A percentile compares a stretch with the other conserved stretches of the same genome.
phyloP scores from a whole-genome alignment of 2,329 filamentous ascomycete species.

The Exophiala sp. region DNA sequence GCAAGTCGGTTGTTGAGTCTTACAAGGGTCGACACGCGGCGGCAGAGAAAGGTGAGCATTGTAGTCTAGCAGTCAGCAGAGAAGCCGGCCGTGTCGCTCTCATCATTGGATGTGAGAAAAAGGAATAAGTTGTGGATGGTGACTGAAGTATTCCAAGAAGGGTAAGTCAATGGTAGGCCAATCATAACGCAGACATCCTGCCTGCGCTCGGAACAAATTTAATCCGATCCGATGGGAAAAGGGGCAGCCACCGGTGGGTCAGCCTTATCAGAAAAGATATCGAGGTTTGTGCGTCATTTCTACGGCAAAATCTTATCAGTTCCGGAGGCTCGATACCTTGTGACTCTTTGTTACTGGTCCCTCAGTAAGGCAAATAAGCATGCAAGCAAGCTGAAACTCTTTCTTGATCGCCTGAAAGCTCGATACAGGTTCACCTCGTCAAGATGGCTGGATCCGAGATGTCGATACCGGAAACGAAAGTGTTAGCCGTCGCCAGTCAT shows the following conservation, averaged over 20 bases:
- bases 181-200: background rate
- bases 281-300: background rate
- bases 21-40: no score
- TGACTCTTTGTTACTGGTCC: background rate
- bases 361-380: background rate
- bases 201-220: background rate
- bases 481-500: constrained; percentile 91
- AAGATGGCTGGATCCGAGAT: constrained; percentile 5
- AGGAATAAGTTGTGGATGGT: no score
- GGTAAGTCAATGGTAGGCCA: no score
- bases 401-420: background rate
- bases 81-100: no score
- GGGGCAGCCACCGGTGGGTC: background rate
- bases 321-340: background rate
- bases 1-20: no score
- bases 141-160: no score
- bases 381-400: background rate
- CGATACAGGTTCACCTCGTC: background rate
- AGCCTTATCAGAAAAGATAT: constrained; percentile 2
- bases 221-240: background rate
- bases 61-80: no score
- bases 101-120: no score
- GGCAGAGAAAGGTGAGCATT: no score
- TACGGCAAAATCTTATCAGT: background rate
- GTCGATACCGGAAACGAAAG: constrained; percentile 59